phyloP scores from a whole-genome alignment of 2,329 filamentous ascomycete genomes.

The Alternaria postmessia region DNA sequence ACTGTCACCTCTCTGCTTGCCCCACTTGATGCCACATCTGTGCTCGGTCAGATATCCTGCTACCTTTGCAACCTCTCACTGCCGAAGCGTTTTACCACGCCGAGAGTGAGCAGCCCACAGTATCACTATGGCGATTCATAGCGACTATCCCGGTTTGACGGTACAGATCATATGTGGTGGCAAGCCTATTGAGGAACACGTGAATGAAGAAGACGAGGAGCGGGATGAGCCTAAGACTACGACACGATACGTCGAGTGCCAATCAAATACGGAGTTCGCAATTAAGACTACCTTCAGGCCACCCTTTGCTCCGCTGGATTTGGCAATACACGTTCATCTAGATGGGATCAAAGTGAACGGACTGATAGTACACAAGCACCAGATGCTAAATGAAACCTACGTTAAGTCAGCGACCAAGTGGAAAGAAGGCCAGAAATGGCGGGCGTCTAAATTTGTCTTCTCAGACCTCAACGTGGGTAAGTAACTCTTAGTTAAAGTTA shows the following conservation, averaged over 20 bases:
- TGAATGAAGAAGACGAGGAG: not conserved
- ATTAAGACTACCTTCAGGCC: not conserved
- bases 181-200: not conserved
- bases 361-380: not conserved
- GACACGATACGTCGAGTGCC: not conserved
- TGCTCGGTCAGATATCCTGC: too few relatives aligned
- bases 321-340: not conserved
- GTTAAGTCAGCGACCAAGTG: not conserved
- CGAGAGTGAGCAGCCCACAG: not conserved
- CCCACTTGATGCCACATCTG: too few relatives aligned
- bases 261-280: not conserved
- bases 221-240: not conserved
- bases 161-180: not conserved
- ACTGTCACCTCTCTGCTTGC: too few relatives aligned
- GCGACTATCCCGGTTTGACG: not conserved
- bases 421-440: not conserved
- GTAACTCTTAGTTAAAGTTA: not conserved
- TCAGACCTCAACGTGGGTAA: not conserved
- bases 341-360: not conserved
- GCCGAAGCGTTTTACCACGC: too few relatives aligned
- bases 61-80: too few relatives aligned
- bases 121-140: not conserved
- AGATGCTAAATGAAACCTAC: not conserved
- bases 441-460: not conserved
- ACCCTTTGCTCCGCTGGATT: not conserved